A percentile compares a stretch with the other conserved stretches of the same genome.
phyloP scores from a whole-genome alignment of 768 basidiomycete species.

The Pleurotus citrinopileatus region DNA sequence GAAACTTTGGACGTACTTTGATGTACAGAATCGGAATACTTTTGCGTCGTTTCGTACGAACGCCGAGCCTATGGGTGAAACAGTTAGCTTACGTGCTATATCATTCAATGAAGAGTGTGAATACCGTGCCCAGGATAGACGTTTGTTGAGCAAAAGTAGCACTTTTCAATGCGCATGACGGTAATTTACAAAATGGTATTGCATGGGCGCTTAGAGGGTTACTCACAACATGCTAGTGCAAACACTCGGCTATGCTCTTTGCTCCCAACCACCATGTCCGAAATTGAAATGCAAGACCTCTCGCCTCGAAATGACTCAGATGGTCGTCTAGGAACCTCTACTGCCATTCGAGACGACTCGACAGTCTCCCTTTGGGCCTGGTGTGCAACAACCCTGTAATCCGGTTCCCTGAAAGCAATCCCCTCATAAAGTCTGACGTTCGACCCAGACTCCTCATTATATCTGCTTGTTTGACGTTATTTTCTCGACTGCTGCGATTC shows the following conservation, averaged over 20 bases:
- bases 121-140: slow-evolving; percentile 96
- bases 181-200: slow-evolving; percentile 1
- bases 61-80: slow-evolving; percentile 68
- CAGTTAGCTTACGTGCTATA: slow-evolving; percentile 3
- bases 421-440: background rate
- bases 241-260: no score
- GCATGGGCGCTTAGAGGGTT: slow-evolving; percentile 1
- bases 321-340: no score
- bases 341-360: background rate
- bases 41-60: slow-evolving; percentile 99
- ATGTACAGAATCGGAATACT: slow-evolving; percentile 96
- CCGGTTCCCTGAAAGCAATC: background rate
- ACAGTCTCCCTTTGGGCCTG: background rate
- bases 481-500: slow-evolving; percentile 68
- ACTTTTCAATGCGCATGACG: slow-evolving; percentile 93
- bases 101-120: slow-evolving; percentile 14
- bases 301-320: background rate
- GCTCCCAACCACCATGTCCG: slow-evolving; percentile 1
- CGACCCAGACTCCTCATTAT: slow-evolving; percentile 18
- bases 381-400: background rate
- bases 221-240: no score
- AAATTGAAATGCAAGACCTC: slow-evolving; percentile 7
- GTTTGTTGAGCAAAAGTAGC: slow-evolving; percentile 96
- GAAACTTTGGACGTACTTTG: slow-evolving; percentile 62
- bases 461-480: slow-evolving; percentile 37